phyloP scores from a whole-genome alignment of 163 green algal species.

The Chloromonas sp. region DNA sequence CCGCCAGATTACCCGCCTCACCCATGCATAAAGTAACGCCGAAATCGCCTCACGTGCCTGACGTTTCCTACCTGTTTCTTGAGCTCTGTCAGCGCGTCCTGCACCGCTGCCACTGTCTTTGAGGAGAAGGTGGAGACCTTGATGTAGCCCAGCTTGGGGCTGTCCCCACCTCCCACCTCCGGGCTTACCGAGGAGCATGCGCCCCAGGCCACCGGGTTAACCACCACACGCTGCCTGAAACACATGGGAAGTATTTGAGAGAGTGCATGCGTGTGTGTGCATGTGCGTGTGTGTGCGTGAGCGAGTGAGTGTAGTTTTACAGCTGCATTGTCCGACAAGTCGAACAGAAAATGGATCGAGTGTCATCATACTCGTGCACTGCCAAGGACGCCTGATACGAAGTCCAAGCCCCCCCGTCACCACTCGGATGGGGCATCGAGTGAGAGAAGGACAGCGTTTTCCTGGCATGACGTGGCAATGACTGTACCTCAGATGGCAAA shows the following conservation, averaged over 20 bases:
- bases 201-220: conserved; percentile 9
- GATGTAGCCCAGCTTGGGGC: conserved; percentile 75
- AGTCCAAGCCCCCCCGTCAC: too few relatives aligned
- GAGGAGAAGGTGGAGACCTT: conserved; percentile 77
- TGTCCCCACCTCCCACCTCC: not conserved
- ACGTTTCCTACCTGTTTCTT: conserved; percentile 24
- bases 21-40: not conserved
- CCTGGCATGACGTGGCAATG: too few relatives aligned
- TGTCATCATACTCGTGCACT: too few relatives aligned
- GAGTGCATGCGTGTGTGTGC: not conserved
- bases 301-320: too few relatives aligned
- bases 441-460: too few relatives aligned
- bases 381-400: too few relatives aligned
- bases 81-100: conserved; percentile 55
- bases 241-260: not conserved
- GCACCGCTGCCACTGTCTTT: conserved; percentile 60
- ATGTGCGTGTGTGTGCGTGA: not conserved
- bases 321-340: too few relatives aligned
- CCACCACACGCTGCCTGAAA: conserved; percentile 6
- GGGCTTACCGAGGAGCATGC: conserved; percentile 1
- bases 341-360: too few relatives aligned
- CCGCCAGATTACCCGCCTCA: not conserved
- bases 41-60: too few relatives aligned
- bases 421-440: too few relatives aligned
- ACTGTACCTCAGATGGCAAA: too few relatives aligned